A percentile compares a stretch with the other conserved stretches of the same genome.
These are phyloP conservation scores for Fulvia fulva DNA, from an alignment of 2,329 filamentous ascomycete genomes.

Conservation along the genomic window DNA sequence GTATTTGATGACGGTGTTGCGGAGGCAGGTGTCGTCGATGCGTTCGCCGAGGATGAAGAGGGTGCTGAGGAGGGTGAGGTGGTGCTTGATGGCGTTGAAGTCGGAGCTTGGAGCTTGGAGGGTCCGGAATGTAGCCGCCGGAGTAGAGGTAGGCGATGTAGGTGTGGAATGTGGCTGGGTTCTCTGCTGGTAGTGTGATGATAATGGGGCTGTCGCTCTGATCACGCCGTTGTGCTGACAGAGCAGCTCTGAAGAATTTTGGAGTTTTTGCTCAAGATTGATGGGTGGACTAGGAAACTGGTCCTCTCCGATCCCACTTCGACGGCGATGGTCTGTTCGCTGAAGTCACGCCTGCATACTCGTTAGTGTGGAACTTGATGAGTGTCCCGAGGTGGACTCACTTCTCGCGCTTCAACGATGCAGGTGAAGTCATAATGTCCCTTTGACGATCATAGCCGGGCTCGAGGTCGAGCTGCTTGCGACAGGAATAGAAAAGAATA, in stretches of 20 bases:
- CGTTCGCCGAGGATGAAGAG: conserved; percentile 11
- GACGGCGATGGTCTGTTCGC: neutral
- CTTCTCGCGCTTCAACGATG: too few relatives aligned
- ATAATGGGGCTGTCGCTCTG: too few relatives aligned
- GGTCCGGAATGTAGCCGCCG: too few relatives aligned
- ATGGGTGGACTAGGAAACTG: conserved; percentile 4
- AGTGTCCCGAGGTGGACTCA: too few relatives aligned
- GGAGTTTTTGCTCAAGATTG: conserved; percentile 6
- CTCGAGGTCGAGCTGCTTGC: too few relatives aligned
- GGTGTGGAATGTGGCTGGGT: conserved; percentile 2
- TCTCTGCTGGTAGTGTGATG: conserved; percentile 1
- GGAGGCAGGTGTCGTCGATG: conserved; percentile 5
- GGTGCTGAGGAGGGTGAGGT: neutral
- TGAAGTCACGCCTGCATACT: neutral
- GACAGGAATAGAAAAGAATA: too few relatives aligned
- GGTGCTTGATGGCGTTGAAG: too few relatives aligned
- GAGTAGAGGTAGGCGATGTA: conserved; percentile 6
- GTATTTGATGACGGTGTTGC: conserved; percentile 9
- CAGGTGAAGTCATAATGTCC: too few relatives aligned
- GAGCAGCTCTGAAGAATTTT: conserved; percentile 5
- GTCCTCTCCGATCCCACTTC: neutral
- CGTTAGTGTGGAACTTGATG: neutral
- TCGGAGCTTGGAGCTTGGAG: neutral
- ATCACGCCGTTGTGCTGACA: neutral
- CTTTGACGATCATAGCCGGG: too few relatives aligned